A percentile compares a stretch with the other conserved stretches of the same genome.
Evolutionary conservation across 1,284 basidiomycete species (phyloP).

Genomic region (Trichosporon ovoides): DNA sequence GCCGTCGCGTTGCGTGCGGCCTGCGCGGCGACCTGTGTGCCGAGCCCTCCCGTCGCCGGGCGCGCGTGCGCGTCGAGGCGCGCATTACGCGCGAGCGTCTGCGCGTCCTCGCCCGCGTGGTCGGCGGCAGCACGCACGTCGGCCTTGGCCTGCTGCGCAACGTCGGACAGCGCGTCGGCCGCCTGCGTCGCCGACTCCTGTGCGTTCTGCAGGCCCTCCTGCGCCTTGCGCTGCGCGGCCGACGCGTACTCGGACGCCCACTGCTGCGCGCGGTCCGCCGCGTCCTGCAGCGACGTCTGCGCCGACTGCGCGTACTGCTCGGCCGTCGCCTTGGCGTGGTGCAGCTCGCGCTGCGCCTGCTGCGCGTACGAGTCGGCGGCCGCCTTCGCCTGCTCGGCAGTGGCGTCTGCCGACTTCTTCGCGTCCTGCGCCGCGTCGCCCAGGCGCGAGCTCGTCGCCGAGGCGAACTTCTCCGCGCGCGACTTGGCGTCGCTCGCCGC

Average conservation of each 20-base stretch:
- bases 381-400: neutral
- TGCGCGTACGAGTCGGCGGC: neutral
- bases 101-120: neutral
- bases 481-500: neutral
- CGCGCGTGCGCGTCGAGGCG: neutral
- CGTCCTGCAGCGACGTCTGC: neutral
- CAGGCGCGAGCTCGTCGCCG: neutral
- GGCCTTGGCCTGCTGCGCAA: neutral
- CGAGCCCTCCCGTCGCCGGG: neutral
- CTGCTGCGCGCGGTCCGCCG: neutral
- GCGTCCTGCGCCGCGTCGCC: neutral
- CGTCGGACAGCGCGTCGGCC: neutral
- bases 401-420: neutral
- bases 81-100: neutral
- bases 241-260: neutral
- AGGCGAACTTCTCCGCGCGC: neutral
- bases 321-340: too few relatives aligned
- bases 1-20: neutral
- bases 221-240: too few relatives aligned
- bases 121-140: neutral
- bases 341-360: neutral
- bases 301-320: too few relatives aligned
- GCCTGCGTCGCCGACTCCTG: neutral
- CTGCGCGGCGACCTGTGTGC: neutral
- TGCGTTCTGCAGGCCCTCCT: neutral